A percentile compares a stretch with the other conserved stretches of the same genome.
These are phyloP conservation scores for Sarocladiaceae sp. DNA, from an alignment of 2,329 filamentous ascomycete genomes.

Conservation along the genomic window DNA sequence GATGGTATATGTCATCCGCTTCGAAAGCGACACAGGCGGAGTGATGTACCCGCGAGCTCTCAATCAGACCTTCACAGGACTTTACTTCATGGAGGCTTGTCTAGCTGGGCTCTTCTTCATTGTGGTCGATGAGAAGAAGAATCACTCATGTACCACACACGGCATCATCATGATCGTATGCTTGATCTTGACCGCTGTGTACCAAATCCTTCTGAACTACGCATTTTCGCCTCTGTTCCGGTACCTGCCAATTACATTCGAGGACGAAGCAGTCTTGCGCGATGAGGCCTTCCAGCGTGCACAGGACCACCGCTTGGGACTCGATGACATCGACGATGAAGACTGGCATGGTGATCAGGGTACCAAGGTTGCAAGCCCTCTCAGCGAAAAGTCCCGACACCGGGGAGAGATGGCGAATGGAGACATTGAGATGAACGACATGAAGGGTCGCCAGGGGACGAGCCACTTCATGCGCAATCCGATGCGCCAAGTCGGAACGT, in stretches of 20 bases:
- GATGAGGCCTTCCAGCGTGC: conserved; percentile 84
- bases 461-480: conserved; percentile 35
- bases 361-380: background rate
- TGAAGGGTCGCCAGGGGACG: conserved; percentile 18
- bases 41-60: conserved; percentile 88
- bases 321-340: conserved; percentile 48
- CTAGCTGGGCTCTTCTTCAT: conserved; percentile 89
- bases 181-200: conserved; percentile 65
- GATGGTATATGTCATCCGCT: conserved; percentile 90
- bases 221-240: conserved; percentile 83
- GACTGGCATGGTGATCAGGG: background rate
- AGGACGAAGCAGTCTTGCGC: conserved; percentile 89
- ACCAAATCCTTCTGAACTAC: conserved; percentile 74
- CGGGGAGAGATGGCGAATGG: conserved; percentile 29
- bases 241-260: conserved; percentile 89
- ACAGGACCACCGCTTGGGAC: conserved; percentile 65
- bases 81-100: conserved; percentile 92
- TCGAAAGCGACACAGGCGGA: conserved; percentile 86
- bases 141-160: conserved; percentile 64
- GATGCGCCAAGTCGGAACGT: conserved; percentile 42
- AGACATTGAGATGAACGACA: conserved; percentile 35
- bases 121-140: conserved; percentile 50
- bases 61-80: conserved; percentile 90
- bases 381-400: conserved; percentile 13
- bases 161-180: conserved; percentile 81